phyloP scores from a whole-genome alignment of 2,329 filamentous ascomycete species.

The Plenodomus biglobosus region DNA sequence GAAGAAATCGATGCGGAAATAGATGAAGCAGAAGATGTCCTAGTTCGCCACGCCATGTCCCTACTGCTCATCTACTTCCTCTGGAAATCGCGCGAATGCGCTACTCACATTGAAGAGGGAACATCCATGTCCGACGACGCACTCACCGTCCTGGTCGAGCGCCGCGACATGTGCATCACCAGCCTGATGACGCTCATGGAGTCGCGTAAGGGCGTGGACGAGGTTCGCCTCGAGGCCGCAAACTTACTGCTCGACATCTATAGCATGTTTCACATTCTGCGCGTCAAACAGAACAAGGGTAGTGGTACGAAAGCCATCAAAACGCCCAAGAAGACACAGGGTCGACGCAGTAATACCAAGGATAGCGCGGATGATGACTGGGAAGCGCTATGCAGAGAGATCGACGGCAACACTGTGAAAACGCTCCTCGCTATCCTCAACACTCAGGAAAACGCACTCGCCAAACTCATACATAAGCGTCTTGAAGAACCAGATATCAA shows the following conservation, averaged over 20 bases:
- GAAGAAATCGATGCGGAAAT: slow-evolving; percentile 68
- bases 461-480: slow-evolving; percentile 38
- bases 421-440: slow-evolving; percentile 77
- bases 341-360: slow-evolving; percentile 18
- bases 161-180: slow-evolving; percentile 55
- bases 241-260: slow-evolving; percentile 80
- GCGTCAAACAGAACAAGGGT: slow-evolving; percentile 48
- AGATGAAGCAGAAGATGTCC: slow-evolving; percentile 76
- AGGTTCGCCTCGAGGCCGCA: slow-evolving; percentile 73
- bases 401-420: slow-evolving; percentile 63
- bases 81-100: slow-evolving; percentile 73
- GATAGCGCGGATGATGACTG: slow-evolving; percentile 49
- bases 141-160: slow-evolving; percentile 58
- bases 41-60: slow-evolving; percentile 75
- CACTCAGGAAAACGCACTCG: slow-evolving; percentile 69
- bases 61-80: slow-evolving; percentile 86
- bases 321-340: slow-evolving; percentile 36
- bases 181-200: slow-evolving; percentile 55
- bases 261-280: slow-evolving; percentile 74
- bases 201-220: slow-evolving; percentile 66
- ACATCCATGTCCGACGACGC: slow-evolving; percentile 57
- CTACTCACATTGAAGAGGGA: slow-evolving; percentile 40
- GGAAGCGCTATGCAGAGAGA: slow-evolving; percentile 67
- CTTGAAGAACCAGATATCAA: slow-evolving; percentile 59
- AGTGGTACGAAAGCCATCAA: slow-evolving; percentile 44